Evolutionary conservation across 805 yeast genomes (phyloP), one percentile per base, ranked within the genome.

Genomic region (Kluyveromyces siamensis): DNA sequence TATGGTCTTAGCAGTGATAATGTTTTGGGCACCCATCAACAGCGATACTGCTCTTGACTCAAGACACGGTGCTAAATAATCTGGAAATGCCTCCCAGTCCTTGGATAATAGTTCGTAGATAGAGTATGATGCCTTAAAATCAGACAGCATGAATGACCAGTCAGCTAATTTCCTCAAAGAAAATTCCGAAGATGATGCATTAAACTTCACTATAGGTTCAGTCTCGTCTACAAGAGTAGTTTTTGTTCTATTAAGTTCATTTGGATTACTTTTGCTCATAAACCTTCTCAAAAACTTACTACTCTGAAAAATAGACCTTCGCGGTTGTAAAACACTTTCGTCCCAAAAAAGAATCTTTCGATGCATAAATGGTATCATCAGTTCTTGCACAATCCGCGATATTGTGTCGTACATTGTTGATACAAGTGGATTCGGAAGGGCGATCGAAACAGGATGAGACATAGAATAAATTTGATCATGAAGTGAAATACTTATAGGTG

Each of bases 131-230:
- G 79, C 81, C 62, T 83, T 82, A 72, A 84, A 91, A 68, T 93
- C 96, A 37, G 89, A 77, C n/a, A 90, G 67, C 81, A 93, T 87
- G 58, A 91, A 80, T 7, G 89, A 81, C 87, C 95, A 87, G 63
- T 93, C 99, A 0, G 95, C 98, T 27, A 91, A 70, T 60, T 85
- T 84, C 45, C 98, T 72, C 27, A 89, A 73, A 40, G 79, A 73
- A 60, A 87, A 84, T 56, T 88, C 96, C 1, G 82, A 75, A 0
- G 88, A 72, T 2, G 76, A 71, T 10, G 79, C 77, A 40, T 76
- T 67, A 60, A 88, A 89, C 55, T 72, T 79, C 19, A 81, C 83
- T 40, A 73, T 79, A 4, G 67, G 69, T 5, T 69, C 54, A 58
- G 77, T 77, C 2, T n/a, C 5, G 65, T 75, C 87, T 45, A 67